A percentile compares a stretch with the other conserved stretches of the same genome.
Evolutionary conservation across 164 flowering plant species (phyloP).

Genomic region (Aristolochia californica): DNA sequence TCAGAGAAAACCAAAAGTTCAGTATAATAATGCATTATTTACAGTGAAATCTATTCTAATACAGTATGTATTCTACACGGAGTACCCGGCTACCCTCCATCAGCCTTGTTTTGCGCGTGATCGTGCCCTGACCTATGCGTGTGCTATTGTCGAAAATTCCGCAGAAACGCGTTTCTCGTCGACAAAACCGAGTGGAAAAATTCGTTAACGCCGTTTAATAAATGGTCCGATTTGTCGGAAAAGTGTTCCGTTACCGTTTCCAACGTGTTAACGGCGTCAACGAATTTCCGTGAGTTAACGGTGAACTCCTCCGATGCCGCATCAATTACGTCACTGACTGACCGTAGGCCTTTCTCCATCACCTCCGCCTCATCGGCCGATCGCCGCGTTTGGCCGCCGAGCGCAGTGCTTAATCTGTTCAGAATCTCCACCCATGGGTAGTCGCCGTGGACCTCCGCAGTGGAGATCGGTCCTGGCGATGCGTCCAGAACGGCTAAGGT

Average conservation of each 20-base stretch:
- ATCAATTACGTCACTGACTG: not conserved
- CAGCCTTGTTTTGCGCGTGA: no score
- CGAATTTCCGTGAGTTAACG: conserved; percentile 1
- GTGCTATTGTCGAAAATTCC: conserved; percentile 10
- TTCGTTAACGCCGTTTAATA: conserved; percentile 19
- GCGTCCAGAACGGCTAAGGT: conserved; percentile 14
- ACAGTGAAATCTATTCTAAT: no score
- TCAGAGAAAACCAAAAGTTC: no score
- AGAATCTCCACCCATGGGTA: conserved; percentile 21
- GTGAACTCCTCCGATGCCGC: not conserved
- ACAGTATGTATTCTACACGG: no score
- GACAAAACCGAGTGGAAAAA: conserved; percentile 24
- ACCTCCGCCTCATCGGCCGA: conserved; percentile 12
- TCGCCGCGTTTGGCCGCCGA: conserved; percentile 7
- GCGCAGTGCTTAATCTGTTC: conserved; percentile 12
- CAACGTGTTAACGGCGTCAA: conserved; percentile 17
- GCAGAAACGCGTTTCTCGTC: conserved; percentile 19
- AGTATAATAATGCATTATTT: no score
- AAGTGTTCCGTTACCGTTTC: conserved; percentile 13
- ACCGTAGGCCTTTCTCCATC: conserved; percentile 7
- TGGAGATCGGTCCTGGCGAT: not conserved
- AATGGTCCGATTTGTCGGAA: conserved; percentile 22
- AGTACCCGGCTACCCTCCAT: no score
- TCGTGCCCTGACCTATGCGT: no score
- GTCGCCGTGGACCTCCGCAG: conserved; percentile 14